A percentile compares a stretch with the other conserved stretches of the same genome.
Conservation (phyloP, 116 monocot species). For the Dioscorea cayenensis region DNA sequence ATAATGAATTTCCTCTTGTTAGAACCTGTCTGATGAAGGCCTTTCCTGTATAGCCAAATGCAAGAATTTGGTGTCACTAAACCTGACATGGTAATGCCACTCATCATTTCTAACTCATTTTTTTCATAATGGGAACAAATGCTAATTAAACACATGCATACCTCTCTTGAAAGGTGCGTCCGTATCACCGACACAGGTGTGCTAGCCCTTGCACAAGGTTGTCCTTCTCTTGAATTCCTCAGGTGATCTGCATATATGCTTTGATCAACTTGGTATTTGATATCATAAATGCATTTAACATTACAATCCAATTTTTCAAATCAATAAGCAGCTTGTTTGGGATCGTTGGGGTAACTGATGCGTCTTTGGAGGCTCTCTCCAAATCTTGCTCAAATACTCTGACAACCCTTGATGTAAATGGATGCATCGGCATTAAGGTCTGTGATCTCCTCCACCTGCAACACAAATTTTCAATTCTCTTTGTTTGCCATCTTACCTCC, state of each 20-base stretch:
- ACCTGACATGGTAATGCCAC: slow-evolving; percentile 73
- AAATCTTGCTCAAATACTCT: slow-evolving; percentile 58
- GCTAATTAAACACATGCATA: not conserved
- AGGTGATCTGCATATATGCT: slow-evolving; percentile 30
- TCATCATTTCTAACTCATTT: too few relatives aligned
- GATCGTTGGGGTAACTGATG: slow-evolving; percentile 83
- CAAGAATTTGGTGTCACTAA: slow-evolving; percentile 59
- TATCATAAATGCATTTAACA: too few relatives aligned
- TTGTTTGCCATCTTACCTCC: not conserved
- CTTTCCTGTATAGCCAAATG: slow-evolving; percentile 65
- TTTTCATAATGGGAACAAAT: too few relatives aligned
- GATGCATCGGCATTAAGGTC: slow-evolving; percentile 90
- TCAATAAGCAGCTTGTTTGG: slow-evolving; percentile 74
- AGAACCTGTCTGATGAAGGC: slow-evolving; percentile 84
- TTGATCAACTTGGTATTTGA: not conserved
- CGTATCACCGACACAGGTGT: slow-evolving; percentile 69
- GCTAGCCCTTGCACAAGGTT: slow-evolving; percentile 56
- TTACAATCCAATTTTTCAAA: not conserved
- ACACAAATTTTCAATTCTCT: not conserved
- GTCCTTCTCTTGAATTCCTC: slow-evolving; percentile 73
- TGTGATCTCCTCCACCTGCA: not conserved
- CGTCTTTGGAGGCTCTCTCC: slow-evolving; percentile 60
- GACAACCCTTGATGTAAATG: slow-evolving; percentile 89
- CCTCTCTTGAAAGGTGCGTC: slow-evolving; percentile 58
- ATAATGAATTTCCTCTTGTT: slow-evolving; percentile 5